phyloP scores from a whole-genome alignment of 768 basidiomycete genomes.

The Suillus americanus region DNA sequence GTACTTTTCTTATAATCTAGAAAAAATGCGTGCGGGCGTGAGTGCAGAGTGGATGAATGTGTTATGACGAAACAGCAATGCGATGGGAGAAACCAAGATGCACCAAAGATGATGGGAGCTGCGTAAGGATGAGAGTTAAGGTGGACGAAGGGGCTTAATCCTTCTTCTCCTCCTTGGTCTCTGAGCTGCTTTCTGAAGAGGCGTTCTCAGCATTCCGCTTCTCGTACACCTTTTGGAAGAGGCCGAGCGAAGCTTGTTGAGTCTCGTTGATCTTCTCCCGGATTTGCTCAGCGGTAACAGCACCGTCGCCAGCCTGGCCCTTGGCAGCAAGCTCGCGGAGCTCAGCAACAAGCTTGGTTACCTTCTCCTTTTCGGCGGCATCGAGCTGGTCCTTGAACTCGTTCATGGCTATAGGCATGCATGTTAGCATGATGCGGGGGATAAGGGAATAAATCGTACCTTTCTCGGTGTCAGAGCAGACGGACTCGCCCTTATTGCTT shows the following conservation, averaged over 20 bases:
- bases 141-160: slow-evolving; percentile 48
- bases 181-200: slow-evolving; percentile 38
- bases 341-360: slow-evolving; percentile 80
- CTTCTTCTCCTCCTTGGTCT: slow-evolving; percentile 76
- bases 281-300: slow-evolving; percentile 82
- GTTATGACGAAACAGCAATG: slow-evolving; percentile 4
- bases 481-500: slow-evolving; percentile 94
- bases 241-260: slow-evolving; percentile 90
- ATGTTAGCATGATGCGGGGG: slow-evolving; percentile 3
- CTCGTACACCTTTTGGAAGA: slow-evolving; percentile 98
- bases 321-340: slow-evolving; percentile 87
- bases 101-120: neutral
- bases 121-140: neutral
- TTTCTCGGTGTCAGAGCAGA: slow-evolving; percentile 95
- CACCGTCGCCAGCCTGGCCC: slow-evolving; percentile 83
- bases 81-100: neutral
- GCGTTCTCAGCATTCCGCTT: slow-evolving; percentile 79
- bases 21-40: slow-evolving; percentile 23
- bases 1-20: slow-evolving; percentile 31
- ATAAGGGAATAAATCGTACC: slow-evolving; percentile 41
- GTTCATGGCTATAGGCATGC: slow-evolving; percentile 63
- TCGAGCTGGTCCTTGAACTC: slow-evolving; percentile 99
- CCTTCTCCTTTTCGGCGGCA: slow-evolving; percentile 89
- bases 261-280: slow-evolving; percentile 92
- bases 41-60: slow-evolving; percentile 10